Conservation (phyloP, 1,139 yeast genomes). For the Blastobotrys persicus region DNA sequence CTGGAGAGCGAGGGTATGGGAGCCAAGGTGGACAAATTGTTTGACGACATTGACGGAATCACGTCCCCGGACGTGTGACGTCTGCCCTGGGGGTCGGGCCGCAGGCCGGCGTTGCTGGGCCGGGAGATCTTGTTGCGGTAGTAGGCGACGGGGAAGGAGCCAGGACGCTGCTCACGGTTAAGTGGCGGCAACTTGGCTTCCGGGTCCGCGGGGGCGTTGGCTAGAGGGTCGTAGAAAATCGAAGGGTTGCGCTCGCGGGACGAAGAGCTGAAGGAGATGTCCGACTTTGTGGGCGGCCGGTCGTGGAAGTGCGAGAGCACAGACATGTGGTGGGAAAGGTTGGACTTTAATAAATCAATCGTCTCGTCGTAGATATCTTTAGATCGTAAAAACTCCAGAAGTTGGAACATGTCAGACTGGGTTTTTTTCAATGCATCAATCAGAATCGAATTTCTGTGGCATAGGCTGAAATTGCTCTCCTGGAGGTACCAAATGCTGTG, state of each 20-base stretch:
- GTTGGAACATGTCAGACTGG: slow-evolving; percentile 21
- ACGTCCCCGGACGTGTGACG: slow-evolving; percentile 31
- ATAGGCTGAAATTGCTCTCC: slow-evolving; percentile 23
- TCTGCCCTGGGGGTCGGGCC: slow-evolving; percentile 18
- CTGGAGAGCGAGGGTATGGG: slow-evolving; percentile 11
- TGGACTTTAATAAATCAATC: slow-evolving; percentile 6
- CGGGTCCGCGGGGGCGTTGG: slow-evolving; percentile 20
- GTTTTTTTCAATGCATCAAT: slow-evolving; percentile 23
- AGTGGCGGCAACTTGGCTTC: slow-evolving; percentile 9
- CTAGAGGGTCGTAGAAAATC: slow-evolving; percentile 32
- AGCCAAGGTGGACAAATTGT: slow-evolving; percentile 5
- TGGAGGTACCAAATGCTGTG: slow-evolving; percentile 25
- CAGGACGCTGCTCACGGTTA: slow-evolving; percentile 32
- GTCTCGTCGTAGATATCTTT: slow-evolving; percentile 9
- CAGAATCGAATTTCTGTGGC: slow-evolving; percentile 19
- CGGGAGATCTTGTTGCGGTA: slow-evolving; percentile 4
- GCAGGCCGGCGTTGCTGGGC: slow-evolving; percentile 8
- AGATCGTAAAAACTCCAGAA: slow-evolving; percentile 19
- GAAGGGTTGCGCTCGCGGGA: slow-evolving; percentile 29
- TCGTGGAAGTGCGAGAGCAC: neutral
- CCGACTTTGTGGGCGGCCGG: slow-evolving; percentile 2
- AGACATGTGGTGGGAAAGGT: slow-evolving; percentile 10
- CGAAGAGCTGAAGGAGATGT: slow-evolving; percentile 3
- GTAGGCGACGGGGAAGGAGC: slow-evolving; percentile 30
- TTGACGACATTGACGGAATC: slow-evolving; percentile 8